Percentiles rank a stretch among this genome's conserved stretches.
Conservation (phyloP, 2,329 filamentous ascomycete species). For the Sclerotinia nivalis region DNA sequence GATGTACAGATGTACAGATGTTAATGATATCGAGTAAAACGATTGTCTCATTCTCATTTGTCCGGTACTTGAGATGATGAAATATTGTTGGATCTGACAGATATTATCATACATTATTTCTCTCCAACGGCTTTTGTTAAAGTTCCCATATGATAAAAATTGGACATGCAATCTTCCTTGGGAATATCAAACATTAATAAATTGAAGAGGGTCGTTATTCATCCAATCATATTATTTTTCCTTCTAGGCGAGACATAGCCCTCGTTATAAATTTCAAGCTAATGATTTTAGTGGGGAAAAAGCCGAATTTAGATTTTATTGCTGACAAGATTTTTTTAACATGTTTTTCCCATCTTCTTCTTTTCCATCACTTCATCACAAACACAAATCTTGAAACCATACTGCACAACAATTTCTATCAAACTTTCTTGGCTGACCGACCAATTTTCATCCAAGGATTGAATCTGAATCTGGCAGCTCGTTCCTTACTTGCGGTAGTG, state of each 20-base stretch:
- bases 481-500: slow-evolving; percentile 22
- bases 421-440: not conserved
- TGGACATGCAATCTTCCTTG: slow-evolving; percentile 3
- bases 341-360: not conserved
- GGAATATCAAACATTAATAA: slow-evolving; percentile 2
- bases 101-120: not conserved
- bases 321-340: not conserved
- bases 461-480: slow-evolving; percentile 3
- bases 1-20: not conserved
- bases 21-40: not conserved
- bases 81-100: not conserved
- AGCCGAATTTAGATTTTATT: slow-evolving; percentile 5
- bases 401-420: not conserved
- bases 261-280: not conserved
- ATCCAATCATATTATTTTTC: not conserved
- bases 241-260: not conserved
- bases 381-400: not conserved
- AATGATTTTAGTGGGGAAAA: not conserved
- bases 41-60: slow-evolving; percentile 5
- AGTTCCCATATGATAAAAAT: not conserved
- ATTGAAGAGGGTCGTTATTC: slow-evolving; percentile 1
- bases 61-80: slow-evolving; percentile 11
- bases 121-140: not conserved
- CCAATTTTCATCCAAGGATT: not conserved
- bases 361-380: not conserved